Conservation (phyloP, 805 yeast species). For the Zygosaccharomyces siamensis region DNA sequence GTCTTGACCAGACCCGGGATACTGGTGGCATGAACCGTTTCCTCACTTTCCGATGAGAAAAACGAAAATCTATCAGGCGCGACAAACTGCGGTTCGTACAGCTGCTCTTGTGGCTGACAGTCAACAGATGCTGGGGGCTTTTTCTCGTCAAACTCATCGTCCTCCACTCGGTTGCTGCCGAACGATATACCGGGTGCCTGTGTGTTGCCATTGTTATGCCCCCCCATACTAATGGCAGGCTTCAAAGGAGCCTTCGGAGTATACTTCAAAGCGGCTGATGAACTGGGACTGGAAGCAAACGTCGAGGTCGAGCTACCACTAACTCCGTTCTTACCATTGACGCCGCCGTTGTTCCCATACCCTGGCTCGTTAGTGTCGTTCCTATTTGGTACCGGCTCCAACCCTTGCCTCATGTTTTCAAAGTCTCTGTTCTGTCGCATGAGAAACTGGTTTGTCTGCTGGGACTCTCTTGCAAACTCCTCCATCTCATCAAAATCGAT, state of each 20-base stretch:
- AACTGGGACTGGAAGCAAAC: constrained; percentile 35
- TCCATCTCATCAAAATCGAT: constrained; percentile 90
- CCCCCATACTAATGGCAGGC: constrained; percentile 1
- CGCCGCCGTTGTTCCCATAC: constrained; percentile 10
- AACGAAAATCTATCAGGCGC: constrained; percentile 79
- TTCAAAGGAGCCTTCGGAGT: constrained; percentile 41
- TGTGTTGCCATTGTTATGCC: background rate
- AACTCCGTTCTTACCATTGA: background rate
- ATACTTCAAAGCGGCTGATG: constrained; percentile 56
- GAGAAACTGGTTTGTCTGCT: constrained; percentile 41
- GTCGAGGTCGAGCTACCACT: constrained; percentile 28
- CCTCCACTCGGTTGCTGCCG: constrained; percentile 38
- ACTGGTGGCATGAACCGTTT: constrained; percentile 86
- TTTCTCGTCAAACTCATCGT: constrained; percentile 12
- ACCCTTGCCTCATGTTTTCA: background rate
- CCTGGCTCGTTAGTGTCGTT: background rate
- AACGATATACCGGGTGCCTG: constrained; percentile 36
- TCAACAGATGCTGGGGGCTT: background rate
- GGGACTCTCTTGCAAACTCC: constrained; percentile 65
- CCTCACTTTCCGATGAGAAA: constrained; percentile 76
- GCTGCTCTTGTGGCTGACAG: constrained; percentile 2
- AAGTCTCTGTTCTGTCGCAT: constrained; percentile 20
- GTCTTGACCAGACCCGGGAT: constrained; percentile 69
- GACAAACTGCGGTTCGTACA: constrained; percentile 12
- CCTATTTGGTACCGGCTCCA: background rate